Evolutionary conservation across 331 rosid genomes (phyloP).

Genomic region (Quercus lobata): DNA sequence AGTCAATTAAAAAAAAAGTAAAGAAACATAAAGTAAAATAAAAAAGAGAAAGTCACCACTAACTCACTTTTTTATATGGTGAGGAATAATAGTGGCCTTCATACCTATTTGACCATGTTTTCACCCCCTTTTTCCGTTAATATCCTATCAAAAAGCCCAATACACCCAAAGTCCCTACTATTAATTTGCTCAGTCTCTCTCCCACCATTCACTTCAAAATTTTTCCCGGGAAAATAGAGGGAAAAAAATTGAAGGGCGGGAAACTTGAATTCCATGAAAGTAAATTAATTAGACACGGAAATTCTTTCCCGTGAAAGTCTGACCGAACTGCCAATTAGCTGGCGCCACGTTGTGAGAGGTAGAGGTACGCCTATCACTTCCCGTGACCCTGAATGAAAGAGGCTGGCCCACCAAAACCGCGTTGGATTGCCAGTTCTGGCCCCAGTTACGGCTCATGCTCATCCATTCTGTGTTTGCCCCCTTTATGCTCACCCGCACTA

Average conservation of each 20-base stretch:
- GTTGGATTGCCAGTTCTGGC: conserved; percentile 98
- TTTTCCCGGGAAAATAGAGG: conserved; percentile 60
- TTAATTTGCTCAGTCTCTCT: conserved; percentile 22
- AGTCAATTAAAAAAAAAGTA: background rate
- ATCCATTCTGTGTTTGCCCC: conserved; percentile 71
- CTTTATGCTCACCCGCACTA: conserved; percentile 73
- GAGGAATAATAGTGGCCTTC: background rate
- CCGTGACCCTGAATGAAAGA: conserved; percentile 77
- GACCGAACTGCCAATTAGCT: conserved; percentile 92
- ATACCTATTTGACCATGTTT: background rate
- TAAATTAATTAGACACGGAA: conserved; percentile 53
- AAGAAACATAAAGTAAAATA: background rate
- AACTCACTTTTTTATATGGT: conserved; percentile 2
- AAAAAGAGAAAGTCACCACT: conserved; percentile 24
- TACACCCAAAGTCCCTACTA: background rate
- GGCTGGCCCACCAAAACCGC: conserved; percentile 77
- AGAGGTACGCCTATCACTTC: conserved; percentile 83
- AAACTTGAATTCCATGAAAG: background rate
- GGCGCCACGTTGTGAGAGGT: conserved; percentile 85
- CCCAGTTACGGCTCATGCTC: conserved; percentile 96
- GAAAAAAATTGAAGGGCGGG: conserved; percentile 44
- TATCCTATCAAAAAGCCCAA: conserved; percentile 10
- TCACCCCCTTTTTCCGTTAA: background rate
- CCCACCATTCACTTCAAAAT: conserved; percentile 12
- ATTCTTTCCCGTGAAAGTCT: conserved; percentile 85